phyloP scores from a whole-genome alignment of 139 green algal species.

The Nannochloris sp. region DNA sequence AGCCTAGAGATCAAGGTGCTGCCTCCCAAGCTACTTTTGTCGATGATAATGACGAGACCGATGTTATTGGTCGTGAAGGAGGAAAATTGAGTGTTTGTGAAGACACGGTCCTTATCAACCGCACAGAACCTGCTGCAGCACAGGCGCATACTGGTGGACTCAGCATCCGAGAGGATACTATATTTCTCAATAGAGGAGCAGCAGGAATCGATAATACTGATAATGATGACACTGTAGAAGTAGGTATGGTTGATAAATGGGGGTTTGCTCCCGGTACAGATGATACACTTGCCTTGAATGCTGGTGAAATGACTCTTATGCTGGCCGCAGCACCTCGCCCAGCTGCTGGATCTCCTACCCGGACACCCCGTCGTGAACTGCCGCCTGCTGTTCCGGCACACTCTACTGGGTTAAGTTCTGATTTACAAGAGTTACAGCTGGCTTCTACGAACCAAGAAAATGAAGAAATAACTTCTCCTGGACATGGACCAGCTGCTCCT shows the following conservation, averaged over 20 bases:
- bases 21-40: too few relatives aligned
- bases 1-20: background rate
- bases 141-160: background rate
- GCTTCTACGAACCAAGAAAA: too few relatives aligned
- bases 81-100: too few relatives aligned
- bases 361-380: background rate
- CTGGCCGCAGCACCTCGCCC: too few relatives aligned
- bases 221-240: background rate
- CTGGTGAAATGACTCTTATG: background rate
- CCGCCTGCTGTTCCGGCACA: too few relatives aligned
- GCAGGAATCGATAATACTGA: background rate
- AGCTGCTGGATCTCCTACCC: background rate
- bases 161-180: conserved; percentile 2
- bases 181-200: background rate
- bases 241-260: conserved; percentile 17
- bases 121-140: background rate
- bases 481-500: too few relatives aligned
- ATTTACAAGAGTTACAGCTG: conserved; percentile 7
- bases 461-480: conserved; percentile 7
- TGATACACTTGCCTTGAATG: conserved; percentile 10
- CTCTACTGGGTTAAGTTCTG: background rate
- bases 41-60: too few relatives aligned
- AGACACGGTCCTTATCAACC: too few relatives aligned
- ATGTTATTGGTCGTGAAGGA: too few relatives aligned
- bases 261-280: conserved; percentile 16